A percentile compares a stretch with the other conserved stretches of the same genome.
These are phyloP conservation scores for Cyberlindnera veronae DNA, from an alignment of 805 yeast species.

Conservation along the genomic window DNA sequence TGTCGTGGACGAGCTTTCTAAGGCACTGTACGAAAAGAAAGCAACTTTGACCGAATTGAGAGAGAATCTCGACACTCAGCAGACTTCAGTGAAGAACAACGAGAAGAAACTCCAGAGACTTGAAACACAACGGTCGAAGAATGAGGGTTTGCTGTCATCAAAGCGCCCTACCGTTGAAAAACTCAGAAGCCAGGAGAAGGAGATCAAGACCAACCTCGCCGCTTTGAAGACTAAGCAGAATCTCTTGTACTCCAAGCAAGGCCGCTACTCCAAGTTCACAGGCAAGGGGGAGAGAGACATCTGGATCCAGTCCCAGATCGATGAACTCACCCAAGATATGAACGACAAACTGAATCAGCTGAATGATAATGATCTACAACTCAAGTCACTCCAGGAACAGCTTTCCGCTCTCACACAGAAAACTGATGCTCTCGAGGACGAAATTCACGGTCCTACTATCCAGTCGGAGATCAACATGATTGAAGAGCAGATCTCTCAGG, in stretches of 20 bases:
- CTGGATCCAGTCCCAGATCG: slow-evolving; percentile 60
- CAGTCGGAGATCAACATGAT: slow-evolving; percentile 23
- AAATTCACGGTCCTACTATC: slow-evolving; percentile 35
- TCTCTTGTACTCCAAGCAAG: slow-evolving; percentile 64
- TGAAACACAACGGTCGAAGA: slow-evolving; percentile 28
- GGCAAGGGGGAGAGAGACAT: slow-evolving; percentile 55
- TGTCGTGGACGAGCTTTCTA: slow-evolving; percentile 47
- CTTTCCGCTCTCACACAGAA: slow-evolving; percentile 29
- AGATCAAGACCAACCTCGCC: slow-evolving; percentile 36
- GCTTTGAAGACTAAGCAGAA: slow-evolving; percentile 52
- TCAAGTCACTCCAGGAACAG: slow-evolving; percentile 17
- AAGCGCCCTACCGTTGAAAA: slow-evolving; percentile 40
- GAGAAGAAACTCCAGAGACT: slow-evolving; percentile 21
- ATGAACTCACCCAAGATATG: slow-evolving; percentile 26
- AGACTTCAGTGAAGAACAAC: slow-evolving; percentile 28
- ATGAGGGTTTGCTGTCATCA: slow-evolving; percentile 35
- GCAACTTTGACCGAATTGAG: slow-evolving; percentile 38
- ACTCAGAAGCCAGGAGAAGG: slow-evolving; percentile 38
- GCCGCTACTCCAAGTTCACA: slow-evolving; percentile 58
- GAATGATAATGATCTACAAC: slow-evolving; percentile 18
- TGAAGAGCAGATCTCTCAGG: slow-evolving; percentile 25
- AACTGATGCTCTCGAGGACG: slow-evolving; percentile 32
- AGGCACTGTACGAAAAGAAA: slow-evolving; percentile 46
- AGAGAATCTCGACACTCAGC: slow-evolving; percentile 35
- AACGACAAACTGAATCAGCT: slow-evolving; percentile 27